Evolutionary conservation across 805 yeast species (phyloP).

Genomic region (Ogataea paraovalis): DNA sequence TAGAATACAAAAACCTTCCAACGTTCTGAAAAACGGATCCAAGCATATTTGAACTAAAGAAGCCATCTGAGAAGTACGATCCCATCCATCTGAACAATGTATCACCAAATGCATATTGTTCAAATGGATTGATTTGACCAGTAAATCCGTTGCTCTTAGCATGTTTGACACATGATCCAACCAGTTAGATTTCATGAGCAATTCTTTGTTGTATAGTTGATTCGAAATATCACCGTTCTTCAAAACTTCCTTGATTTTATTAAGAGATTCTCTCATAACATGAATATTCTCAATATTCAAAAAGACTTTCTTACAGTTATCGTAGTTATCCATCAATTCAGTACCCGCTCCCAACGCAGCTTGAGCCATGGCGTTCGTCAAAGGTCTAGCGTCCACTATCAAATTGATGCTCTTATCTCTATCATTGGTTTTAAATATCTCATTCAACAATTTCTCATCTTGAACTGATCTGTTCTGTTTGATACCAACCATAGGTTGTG

Average conservation of each 20-base stretch:
- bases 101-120: slow-evolving; percentile 79
- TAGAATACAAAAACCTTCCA: slow-evolving; percentile 80
- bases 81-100: slow-evolving; percentile 99
- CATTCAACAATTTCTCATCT: slow-evolving; percentile 78
- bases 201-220: slow-evolving; percentile 43
- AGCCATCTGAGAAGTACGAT: slow-evolving; percentile 85
- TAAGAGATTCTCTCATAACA: slow-evolving; percentile 83
- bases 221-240: slow-evolving; percentile 63
- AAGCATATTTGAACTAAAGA: slow-evolving; percentile 81
- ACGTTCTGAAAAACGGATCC: slow-evolving; percentile 85
- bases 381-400: slow-evolving; percentile 87
- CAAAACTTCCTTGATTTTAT: slow-evolving; percentile 56
- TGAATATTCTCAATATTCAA: slow-evolving; percentile 94
- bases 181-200: slow-evolving; percentile 73
- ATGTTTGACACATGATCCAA: slow-evolving; percentile 63
- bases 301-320: slow-evolving; percentile 64
- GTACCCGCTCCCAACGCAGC: slow-evolving; percentile 98
- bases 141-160: slow-evolving; percentile 69
- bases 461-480: slow-evolving; percentile 85
- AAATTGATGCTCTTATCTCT: slow-evolving; percentile 40
- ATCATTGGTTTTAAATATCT: slow-evolving; percentile 63
- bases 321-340: slow-evolving; percentile 85
- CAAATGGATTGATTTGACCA: slow-evolving; percentile 76
- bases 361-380: slow-evolving; percentile 94
- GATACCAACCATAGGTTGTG: slow-evolving; percentile 91